Evolutionary conservation across 2,329 filamentous ascomycete species (phyloP), one percentile per base, ranked within the genome.

Genomic region (Diaporthe capsici): DNA sequence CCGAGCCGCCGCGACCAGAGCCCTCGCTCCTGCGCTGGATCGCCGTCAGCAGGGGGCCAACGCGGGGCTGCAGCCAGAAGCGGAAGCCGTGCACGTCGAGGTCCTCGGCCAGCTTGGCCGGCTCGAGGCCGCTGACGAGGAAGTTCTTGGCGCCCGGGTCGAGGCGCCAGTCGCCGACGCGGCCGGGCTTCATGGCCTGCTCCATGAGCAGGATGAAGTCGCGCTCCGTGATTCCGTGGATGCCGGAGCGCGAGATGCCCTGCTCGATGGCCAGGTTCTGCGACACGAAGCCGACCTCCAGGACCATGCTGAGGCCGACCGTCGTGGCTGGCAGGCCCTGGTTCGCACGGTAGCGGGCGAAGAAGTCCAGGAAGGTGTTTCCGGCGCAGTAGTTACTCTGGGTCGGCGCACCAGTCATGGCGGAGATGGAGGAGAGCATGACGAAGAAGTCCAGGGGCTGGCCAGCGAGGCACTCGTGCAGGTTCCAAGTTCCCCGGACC

Each of bases 251-350:
- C 8, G 79, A 76, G 4, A 86, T 79, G 12, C 83, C 71, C 2
- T 78, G 79, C 75, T 85, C 83, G 25, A 86, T 87, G 51, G 89
- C 76, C n/a, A 76, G 71, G 37, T 80, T 81, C 53, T 81, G 79
- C 6, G 79, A 79, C 12, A 81, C 78, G 72, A 80, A 81, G n/a
- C 80, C 80, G 55, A 81, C 78, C 58, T 79, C 80, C 12, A 71
- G 57, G 53, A 87, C 77, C 3, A 79, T 77, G 1, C 84, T 83
- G 51, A 87, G 80, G 76, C 86, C 80, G 15, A 87, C 80, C 5
- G 78, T 76, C 0, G 81, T 80, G 7, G 83, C 85, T 2, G 84
- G 80, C 1, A 83, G 79, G 4, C 83, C 83, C 13, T 77, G 78
- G 0, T 73, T 72, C 9, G 80, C 78, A 7, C 84, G 81, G 72